Conservation (phyloP, 768 basidiomycete genomes). For the Tricholoma furcatifolium region DNA sequence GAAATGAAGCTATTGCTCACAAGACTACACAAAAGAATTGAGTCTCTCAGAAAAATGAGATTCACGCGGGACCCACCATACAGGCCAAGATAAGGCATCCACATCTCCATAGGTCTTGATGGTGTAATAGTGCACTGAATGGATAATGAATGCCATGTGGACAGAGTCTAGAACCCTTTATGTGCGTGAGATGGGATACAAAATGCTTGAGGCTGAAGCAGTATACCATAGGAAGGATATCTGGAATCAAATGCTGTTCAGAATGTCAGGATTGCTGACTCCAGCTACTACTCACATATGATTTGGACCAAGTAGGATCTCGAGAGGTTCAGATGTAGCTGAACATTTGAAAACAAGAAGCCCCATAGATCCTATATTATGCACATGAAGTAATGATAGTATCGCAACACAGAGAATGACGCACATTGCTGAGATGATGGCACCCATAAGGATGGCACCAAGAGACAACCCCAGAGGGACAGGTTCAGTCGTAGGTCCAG, state of each 20-base stretch:
- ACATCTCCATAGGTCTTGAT: not conserved
- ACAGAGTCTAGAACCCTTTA: not conserved
- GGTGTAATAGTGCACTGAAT: not conserved
- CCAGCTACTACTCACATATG: not conserved
- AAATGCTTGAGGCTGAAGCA: not conserved
- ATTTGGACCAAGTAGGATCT: not conserved
- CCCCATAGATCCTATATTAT: not conserved
- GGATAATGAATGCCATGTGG: not conserved
- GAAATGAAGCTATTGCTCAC: not conserved
- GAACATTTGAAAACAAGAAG: not conserved
- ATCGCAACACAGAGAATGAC: no score
- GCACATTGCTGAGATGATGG: no score
- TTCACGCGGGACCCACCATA: not conserved
- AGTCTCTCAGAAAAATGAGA: not conserved
- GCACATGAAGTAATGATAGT: not conserved
- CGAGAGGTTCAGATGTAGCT: not conserved
- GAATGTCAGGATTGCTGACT: not conserved
- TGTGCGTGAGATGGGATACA: not conserved
- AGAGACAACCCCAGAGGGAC: no score
- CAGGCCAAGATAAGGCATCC: not conserved
- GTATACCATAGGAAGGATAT: not conserved
- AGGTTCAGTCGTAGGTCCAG: no score
- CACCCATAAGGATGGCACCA: no score
- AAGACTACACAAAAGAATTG: not conserved
- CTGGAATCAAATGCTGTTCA: not conserved